Percentiles rank a stretch among this genome's conserved stretches.
phyloP scores from a whole-genome alignment of 176 grass and related monocot genomes.

The Eleusine coracana region DNA sequence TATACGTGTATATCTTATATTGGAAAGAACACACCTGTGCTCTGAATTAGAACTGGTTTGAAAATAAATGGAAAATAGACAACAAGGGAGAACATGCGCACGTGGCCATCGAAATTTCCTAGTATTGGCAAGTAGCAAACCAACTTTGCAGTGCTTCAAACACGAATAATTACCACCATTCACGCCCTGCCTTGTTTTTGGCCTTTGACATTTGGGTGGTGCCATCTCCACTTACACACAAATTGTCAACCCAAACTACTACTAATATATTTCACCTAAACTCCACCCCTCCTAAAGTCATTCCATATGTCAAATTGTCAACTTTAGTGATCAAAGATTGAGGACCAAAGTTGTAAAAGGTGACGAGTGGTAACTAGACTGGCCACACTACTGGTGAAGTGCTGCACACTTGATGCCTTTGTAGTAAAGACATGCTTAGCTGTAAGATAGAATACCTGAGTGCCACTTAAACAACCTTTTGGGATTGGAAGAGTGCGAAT shows the following conservation, averaged over 20 bases:
- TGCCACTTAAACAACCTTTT: constrained; percentile 27
- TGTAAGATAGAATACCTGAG: background rate
- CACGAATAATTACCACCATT: constrained; percentile 21
- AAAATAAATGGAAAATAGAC: background rate
- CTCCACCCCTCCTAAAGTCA: background rate
- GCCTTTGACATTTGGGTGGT: constrained; percentile 35
- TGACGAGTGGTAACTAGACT: constrained; percentile 20
- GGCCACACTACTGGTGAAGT: constrained; percentile 19
- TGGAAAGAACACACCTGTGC: background rate
- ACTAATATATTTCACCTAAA: constrained; percentile 32
- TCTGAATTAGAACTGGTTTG: background rate
- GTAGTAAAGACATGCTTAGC: constrained; percentile 31
- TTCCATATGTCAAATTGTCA: constrained; percentile 25
- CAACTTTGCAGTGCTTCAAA: constrained; percentile 13
- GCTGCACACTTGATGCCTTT: constrained; percentile 8
- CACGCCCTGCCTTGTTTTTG: constrained; percentile 17
- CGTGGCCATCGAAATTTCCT: background rate
- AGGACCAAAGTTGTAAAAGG: constrained; percentile 20
- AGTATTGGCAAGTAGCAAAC: background rate
- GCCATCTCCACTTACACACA: constrained; percentile 35
- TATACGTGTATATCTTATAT: background rate
- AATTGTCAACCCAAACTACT: constrained; percentile 34
- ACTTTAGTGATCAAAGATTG: background rate
- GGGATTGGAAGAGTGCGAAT: constrained; percentile 10
- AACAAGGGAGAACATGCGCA: background rate